Conservation (phyloP, 225 moss, liverwort and hornwort species). For the Marchantia polymorpha region DNA sequence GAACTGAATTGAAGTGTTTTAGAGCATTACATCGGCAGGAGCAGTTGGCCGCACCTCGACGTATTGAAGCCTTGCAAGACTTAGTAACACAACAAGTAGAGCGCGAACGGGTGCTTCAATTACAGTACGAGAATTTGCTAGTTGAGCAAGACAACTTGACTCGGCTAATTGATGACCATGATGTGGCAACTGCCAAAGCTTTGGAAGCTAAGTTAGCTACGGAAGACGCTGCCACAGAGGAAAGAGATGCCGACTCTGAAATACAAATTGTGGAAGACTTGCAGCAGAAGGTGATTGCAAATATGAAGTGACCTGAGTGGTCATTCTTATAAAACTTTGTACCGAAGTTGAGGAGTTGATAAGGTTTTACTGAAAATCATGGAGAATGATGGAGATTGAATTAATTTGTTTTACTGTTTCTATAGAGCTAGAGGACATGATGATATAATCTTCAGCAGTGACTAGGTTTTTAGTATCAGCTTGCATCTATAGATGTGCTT, state of each 20-base stretch:
- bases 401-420: too few species aligned
- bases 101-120: constrained; percentile 69
- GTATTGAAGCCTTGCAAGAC: constrained; percentile 81
- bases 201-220: neutral
- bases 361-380: neutral
- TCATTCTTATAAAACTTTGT: too few species aligned
- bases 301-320: neutral
- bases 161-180: constrained; percentile 23
- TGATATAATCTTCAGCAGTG: too few species aligned
- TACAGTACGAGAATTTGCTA: constrained; percentile 71
- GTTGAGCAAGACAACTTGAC: constrained; percentile 74
- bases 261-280: neutral
- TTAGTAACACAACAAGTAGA: constrained; percentile 67
- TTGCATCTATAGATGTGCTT: too few species aligned
- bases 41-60: constrained; percentile 80
- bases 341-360: too few species aligned
- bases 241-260: neutral
- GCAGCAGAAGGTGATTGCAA: neutral
- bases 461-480: too few species aligned
- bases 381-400: too few species aligned
- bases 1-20: constrained; percentile 77
- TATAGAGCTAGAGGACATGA: too few species aligned
- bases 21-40: constrained; percentile 78
- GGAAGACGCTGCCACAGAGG: neutral
- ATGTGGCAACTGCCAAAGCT: constrained; percentile 12